Evolutionary conservation across 495 filamentous ascomycete species (phyloP), one percentile per base, ranked within the genome.

Genomic region (Usnea hakonensis): DNA sequence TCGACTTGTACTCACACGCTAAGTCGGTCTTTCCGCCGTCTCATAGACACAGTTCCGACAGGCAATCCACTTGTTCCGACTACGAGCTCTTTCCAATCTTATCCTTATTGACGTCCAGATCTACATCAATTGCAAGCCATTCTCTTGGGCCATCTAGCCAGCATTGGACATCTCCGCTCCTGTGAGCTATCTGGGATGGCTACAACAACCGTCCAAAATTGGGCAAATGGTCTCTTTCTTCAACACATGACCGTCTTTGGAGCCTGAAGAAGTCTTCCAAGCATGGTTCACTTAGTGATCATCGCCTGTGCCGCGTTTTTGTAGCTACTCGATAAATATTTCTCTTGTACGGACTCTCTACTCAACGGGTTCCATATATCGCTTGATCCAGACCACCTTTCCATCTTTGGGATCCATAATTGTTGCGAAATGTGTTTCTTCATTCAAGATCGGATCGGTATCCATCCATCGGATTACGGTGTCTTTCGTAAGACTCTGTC

Each of bases 341-440:
- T 13, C 21, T 10, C 0, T 6, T 16, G 26, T 2, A 50, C 8
- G 26, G 28, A 10, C 17, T 6, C 17, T 5, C 5, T 2, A 21
- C 28, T 28, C 44, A 3, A 55, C 7, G 53, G 60, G 53, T 43
- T 67, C 69, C 26, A 67, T 40, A 43, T 74, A 81, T 23, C 68
- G 60, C 37, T 72, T 66, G 17, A 75, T 65, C 77, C 80, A 84
- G 14, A 68, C 64, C 19, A 83, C 56, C 35, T 64, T 71, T 0
- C 82, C 83, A 52, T 64, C 66, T 4, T 38, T 65, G 7, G 81
- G 75, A 71, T 83, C 81, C 76, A 85, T 75, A 23, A 85, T 65
- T 13, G 72, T 67, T 11, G 76, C 75, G 64, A 77, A 85, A 65
- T 85, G 83, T 19, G 79, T 84, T 33, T 67, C 67, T 57, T 82